phyloP scores from a whole-genome alignment of 805 yeast species.

The Debaryomyces hansenii region DNA sequence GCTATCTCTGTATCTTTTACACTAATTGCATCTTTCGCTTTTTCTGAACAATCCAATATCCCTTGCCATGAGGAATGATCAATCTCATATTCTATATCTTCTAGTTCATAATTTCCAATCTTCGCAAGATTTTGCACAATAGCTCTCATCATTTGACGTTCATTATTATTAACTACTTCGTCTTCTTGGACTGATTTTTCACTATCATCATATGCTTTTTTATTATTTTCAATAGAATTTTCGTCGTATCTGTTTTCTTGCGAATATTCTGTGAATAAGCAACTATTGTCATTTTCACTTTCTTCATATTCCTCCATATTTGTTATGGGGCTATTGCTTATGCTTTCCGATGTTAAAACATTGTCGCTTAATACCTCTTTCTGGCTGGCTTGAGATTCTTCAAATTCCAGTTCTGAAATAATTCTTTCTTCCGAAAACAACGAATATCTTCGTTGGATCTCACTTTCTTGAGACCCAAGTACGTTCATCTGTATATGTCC shows the following conservation, averaged over 20 bases:
- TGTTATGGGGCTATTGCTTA: too few relatives aligned
- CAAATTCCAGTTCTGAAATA: neutral
- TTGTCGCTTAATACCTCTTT: too few relatives aligned
- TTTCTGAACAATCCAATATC: neutral
- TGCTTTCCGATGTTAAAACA: too few relatives aligned
- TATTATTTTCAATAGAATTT: too few relatives aligned
- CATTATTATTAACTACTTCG: too few relatives aligned
- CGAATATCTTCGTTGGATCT: conserved; percentile 3
- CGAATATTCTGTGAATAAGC: neutral
- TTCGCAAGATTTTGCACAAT: too few relatives aligned
- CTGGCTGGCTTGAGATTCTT: neutral
- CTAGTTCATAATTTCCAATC: too few relatives aligned
- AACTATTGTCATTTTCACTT: neutral
- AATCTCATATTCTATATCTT: too few relatives aligned
- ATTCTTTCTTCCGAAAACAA: neutral
- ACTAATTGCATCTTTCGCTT: neutral
- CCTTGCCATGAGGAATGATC: too few relatives aligned
- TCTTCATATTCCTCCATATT: neutral
- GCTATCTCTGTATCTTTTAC: neutral
- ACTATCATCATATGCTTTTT: too few relatives aligned
- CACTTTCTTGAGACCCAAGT: conserved; percentile 4
- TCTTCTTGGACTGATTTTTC: too few relatives aligned
- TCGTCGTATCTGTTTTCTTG: neutral
- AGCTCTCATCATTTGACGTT: too few relatives aligned
- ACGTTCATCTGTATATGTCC: conserved; percentile 1